Evolutionary conservation across 441 rosid genomes (phyloP), one percentile per base, ranked within the genome.

Genomic region (Isatis lusitanica): DNA sequence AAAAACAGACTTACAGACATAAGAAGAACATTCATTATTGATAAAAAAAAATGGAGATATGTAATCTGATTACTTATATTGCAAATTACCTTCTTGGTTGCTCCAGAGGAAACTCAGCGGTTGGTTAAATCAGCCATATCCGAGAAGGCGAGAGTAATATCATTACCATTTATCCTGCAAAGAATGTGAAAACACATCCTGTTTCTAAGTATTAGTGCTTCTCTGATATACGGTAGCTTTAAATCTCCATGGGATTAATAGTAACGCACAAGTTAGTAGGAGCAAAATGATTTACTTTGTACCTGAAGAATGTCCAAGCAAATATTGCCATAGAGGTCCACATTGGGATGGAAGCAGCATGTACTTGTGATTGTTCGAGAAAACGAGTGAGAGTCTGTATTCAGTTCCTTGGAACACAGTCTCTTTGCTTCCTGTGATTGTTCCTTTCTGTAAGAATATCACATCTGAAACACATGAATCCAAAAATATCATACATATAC

Each of bases 271-370:
- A 24, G 26, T 24, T n/a, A n/a, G n/a, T n/a, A n/a, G n/a, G n/a
- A n/a, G n/a, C n/a, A 21, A 21, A 51, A 15, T 21, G 66, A 46
- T 13, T 13, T 33, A 39, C 31, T 63, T 9, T 5, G 53, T 84
- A 94, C 98, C 99, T 94, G 94, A 84, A 94, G 97, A 81, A 94
- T 89, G 82, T 92, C 98, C 78, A 94, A 68, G 88, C 97, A 94
- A 55, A 90, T 92, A 75, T 90, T 90, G 69, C 99, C 99, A 60
- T 83, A 81, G 71, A 88, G 67, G 80, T 94, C 99, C 2, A 94
- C 96, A 80, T 94, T 94, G 28, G 98, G 99, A 68, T 92, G 98
- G 82, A 90, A 94, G 85, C 98, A 94, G 71, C 81, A 76, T 6
- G 91, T 88, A 92, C 92, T 92, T 94, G 28, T 94, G 92, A 72